Base-by-base conservation (phyloP, 257 asterid genomes). In the Solanum chiquidenum region DNA sequence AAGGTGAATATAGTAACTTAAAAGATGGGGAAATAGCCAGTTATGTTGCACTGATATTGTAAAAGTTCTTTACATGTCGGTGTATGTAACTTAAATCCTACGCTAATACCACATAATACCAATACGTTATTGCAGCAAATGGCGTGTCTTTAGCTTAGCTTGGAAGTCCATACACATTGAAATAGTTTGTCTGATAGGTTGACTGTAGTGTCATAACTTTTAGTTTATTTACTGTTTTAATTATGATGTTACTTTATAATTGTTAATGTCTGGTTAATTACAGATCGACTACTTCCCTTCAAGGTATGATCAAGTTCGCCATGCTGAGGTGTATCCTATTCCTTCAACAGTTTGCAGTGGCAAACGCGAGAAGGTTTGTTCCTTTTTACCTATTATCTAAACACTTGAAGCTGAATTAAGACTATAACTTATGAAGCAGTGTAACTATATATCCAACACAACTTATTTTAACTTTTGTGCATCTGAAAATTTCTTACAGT, bases 241-340 rank as follows among this genome's bases (percentile, higher is more conserved):
- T 18, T 13, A 6, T 62, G 46, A 66, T 2, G 55, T 29, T 33
- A 68, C 27, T 34, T 44, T 37, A 34, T 37, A 14, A 13, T 60
- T 25, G 60, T 4, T 85, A 23, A 33, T 25, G 29, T 62, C 12
- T 33, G 35, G 49, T 31, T 11, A 4, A 83, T 13, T 87, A 35
- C 92, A 90, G 92, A 80, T 90, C 42, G 73, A 90, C 52, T 90
- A 90, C 85, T 90, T 90, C 87, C 92, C 92, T 34, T 90, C 92
- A 33, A 42, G 92, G 86, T 90, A 71, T 89, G 92, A 90, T 89
- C 89, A 90, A 13, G 91, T 74, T 83, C 74, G 90, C 85, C 92
- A 90, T 75, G 91, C 92, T 55, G 91, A 90, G 87, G 75, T 18
- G 87, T 34, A 89, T 75, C 92, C 90, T 3, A 89, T 89, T 80